phyloP scores from a whole-genome alignment of 306 rosid species.

The Medicago truncatula region DNA sequence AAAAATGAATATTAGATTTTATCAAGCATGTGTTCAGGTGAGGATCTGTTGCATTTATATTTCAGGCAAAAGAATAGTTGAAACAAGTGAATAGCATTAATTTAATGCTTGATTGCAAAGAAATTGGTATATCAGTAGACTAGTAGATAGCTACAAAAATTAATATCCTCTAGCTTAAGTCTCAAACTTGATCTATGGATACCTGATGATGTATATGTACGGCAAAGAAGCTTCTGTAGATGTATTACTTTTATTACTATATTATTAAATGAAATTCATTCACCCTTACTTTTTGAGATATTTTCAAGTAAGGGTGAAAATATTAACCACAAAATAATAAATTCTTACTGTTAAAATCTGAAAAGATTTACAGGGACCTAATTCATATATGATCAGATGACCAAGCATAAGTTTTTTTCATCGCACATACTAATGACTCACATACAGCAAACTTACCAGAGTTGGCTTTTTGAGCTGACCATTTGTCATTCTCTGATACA shows the following conservation, averaged over 20 bases:
- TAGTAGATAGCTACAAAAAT: background rate
- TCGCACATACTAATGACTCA: slow-evolving; percentile 4
- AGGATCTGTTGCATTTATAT: slow-evolving; percentile 11
- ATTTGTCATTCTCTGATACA: slow-evolving; percentile 58
- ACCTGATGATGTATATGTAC: slow-evolving; percentile 1
- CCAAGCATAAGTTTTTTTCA: background rate
- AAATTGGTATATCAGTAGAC: background rate
- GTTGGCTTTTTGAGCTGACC: slow-evolving; percentile 72
- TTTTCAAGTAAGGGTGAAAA: background rate
- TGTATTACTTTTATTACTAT: background rate
- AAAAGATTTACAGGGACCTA: background rate
- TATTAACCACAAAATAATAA: background rate
- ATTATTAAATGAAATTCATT: background rate
- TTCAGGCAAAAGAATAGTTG: slow-evolving; percentile 11
- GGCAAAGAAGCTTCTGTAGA: slow-evolving; percentile 3
- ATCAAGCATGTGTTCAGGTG: slow-evolving; percentile 6
- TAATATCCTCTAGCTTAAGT: background rate
- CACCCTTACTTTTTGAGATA: slow-evolving; percentile 1
- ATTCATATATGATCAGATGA: slow-evolving; percentile 18
- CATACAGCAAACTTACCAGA: slow-evolving; percentile 60
- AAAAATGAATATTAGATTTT: slow-evolving; percentile 11
- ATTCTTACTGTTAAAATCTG: background rate
- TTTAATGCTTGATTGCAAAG: slow-evolving; percentile 9
- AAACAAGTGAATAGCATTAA: slow-evolving; percentile 4
- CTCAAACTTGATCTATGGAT: slow-evolving; percentile 1